phyloP scores from a whole-genome alignment of 2,329 filamentous ascomycete species.

The Sclerotinia borealis region DNA sequence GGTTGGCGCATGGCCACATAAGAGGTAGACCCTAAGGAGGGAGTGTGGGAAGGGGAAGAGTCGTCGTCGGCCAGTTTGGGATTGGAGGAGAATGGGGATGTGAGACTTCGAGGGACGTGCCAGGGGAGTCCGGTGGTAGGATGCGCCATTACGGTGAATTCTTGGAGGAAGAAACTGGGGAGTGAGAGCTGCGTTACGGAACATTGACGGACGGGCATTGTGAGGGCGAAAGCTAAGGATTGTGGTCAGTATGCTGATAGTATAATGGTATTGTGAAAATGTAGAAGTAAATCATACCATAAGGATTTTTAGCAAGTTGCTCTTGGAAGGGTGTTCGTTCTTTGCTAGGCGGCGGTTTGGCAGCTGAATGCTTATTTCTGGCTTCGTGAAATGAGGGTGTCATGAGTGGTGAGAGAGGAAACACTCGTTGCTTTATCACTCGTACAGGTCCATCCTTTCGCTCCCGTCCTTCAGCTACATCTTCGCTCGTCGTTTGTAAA shows the following conservation, averaged over 20 bases:
- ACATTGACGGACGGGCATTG: slow-evolving; percentile 54
- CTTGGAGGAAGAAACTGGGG: slow-evolving; percentile 57
- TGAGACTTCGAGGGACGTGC: slow-evolving; percentile 47
- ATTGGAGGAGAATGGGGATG: background rate
- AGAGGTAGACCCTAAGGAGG: slow-evolving; percentile 5
- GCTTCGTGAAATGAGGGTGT: slow-evolving; percentile 37
- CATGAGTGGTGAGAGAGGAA: slow-evolving; percentile 44
- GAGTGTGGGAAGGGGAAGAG: background rate
- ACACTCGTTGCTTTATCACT: slow-evolving; percentile 15
- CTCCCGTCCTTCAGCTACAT: background rate
- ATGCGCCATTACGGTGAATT: slow-evolving; percentile 51
- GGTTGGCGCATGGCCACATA: slow-evolving; percentile 14
- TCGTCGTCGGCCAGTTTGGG: background rate
- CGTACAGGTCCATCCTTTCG: background rate
- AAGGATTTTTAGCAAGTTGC: slow-evolving; percentile 56
- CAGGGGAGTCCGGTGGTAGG: slow-evolving; percentile 50
- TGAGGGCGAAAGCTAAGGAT: slow-evolving; percentile 48
- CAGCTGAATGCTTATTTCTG: slow-evolving; percentile 26
- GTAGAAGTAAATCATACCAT: slow-evolving; percentile 33
- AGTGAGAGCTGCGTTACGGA: slow-evolving; percentile 41
- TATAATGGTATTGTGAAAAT: background rate
- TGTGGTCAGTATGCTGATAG: background rate
- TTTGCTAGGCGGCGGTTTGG: slow-evolving; percentile 32
- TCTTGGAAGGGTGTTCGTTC: slow-evolving; percentile 45
- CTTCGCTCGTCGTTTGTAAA: background rate